Percentiles rank a stretch among this genome's conserved stretches.
phyloP scores from a whole-genome alignment of 768 basidiomycete genomes.

The Kwoniella sp. region DNA sequence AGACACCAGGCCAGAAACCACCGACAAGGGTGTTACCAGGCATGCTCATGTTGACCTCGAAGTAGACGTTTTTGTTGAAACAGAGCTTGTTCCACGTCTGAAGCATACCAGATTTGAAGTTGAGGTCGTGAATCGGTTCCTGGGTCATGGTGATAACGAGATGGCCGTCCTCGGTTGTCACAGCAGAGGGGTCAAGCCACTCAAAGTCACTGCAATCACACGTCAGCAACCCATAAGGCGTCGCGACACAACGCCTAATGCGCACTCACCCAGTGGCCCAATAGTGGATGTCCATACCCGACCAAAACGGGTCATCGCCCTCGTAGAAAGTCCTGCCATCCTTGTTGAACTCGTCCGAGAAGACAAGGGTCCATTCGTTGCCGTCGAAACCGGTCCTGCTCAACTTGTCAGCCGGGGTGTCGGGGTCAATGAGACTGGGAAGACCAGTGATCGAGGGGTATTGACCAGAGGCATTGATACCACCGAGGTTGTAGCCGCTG shows the following conservation, averaged over 20 bases:
- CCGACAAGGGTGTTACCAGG: conserved; percentile 48
- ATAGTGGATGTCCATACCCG: conserved; percentile 58
- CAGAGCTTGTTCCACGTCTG: conserved; percentile 79
- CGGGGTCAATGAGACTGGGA: conserved; percentile 71
- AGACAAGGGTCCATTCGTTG: conserved; percentile 68
- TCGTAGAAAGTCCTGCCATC: conserved; percentile 76
- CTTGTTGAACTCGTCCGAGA: conserved; percentile 84
- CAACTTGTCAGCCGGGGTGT: conserved; percentile 64
- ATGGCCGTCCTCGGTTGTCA: conserved; percentile 72
- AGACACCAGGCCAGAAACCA: conserved; percentile 62
- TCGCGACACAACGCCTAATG: neutral
- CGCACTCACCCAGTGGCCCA: conserved; percentile 49
- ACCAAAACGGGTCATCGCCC: conserved; percentile 77
- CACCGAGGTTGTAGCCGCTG: conserved; percentile 69
- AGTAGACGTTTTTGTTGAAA: conserved; percentile 78
- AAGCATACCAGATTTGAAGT: conserved; percentile 62
- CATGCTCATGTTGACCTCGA: conserved; percentile 64
- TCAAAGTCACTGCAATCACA: conserved; percentile 59
- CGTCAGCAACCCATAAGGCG: neutral
- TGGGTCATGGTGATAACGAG: conserved; percentile 72
- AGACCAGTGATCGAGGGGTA: conserved; percentile 58
- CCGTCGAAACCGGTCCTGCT: conserved; percentile 63
- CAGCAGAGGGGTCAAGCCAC: conserved; percentile 78
- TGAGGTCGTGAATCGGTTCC: conserved; percentile 69
- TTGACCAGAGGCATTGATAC: conserved; percentile 76